Conservation (phyloP, 805 yeast species). For the Wickerhamomyces chaumierensis region DNA sequence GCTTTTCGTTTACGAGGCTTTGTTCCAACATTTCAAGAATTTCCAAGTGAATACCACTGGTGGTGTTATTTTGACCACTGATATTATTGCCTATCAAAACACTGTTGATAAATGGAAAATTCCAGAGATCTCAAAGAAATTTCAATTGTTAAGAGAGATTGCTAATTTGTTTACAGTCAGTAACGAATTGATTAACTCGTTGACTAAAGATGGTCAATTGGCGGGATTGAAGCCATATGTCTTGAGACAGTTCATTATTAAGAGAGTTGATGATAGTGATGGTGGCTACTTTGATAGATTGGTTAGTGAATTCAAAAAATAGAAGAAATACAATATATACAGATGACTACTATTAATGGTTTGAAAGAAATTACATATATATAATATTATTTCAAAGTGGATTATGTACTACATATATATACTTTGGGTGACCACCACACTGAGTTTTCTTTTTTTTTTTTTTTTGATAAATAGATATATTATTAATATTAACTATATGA, state of each 20-base stretch:
- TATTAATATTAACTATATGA: no score
- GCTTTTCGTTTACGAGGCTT: slow-evolving; percentile 37
- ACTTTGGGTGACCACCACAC: no score
- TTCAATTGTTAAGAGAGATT: slow-evolving; percentile 66
- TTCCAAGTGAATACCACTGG: slow-evolving; percentile 73
- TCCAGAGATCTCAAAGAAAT: slow-evolving; percentile 46
- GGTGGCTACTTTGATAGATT: slow-evolving; percentile 15
- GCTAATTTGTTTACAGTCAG: slow-evolving; percentile 81
- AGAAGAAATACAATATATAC: no score
- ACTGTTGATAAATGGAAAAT: slow-evolving; percentile 59
- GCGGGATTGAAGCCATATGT: slow-evolving; percentile 51
- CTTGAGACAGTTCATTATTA: slow-evolving; percentile 54
- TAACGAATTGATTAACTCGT: slow-evolving; percentile 64
- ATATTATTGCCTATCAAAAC: slow-evolving; percentile 65
- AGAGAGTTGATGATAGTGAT: slow-evolving; percentile 54
- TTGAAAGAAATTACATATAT: no score
- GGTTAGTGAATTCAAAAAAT: slow-evolving; percentile 1
- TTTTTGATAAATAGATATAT: no score
- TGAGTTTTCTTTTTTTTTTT: no score
- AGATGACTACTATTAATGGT: no score
- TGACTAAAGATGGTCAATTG: slow-evolving; percentile 73
- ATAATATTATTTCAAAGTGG: no score
- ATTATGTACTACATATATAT: no score
- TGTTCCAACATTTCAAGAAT: slow-evolving; percentile 65
- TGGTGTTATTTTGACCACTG: slow-evolving; percentile 73